Percentiles rank a stretch among this genome's conserved stretches.
phyloP scores from a whole-genome alignment of 495 filamentous ascomycete species.

The Aspergillus haitiensis region DNA sequence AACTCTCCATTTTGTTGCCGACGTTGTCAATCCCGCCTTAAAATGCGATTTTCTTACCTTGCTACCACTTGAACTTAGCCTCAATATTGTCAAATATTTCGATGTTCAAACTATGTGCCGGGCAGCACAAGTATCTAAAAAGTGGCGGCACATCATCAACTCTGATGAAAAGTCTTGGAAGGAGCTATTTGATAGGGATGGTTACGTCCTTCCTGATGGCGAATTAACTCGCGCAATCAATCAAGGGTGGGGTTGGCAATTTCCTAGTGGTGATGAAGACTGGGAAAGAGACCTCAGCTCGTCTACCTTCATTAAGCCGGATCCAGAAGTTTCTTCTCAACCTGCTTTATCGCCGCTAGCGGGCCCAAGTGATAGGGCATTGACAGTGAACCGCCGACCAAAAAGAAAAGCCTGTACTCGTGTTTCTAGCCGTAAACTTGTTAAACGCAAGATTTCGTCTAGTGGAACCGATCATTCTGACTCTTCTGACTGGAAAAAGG shows the following conservation, averaged over 20 bases:
- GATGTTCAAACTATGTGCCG: conserved; percentile 85
- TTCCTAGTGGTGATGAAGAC: conserved; percentile 70
- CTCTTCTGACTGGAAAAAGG: conserved; percentile 44
- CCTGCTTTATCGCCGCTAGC: conserved; percentile 25
- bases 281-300: conserved; percentile 77
- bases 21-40: conserved; percentile 92
- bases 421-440: conserved; percentile 49
- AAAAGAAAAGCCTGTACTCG: conserved; percentile 57
- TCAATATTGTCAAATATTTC: conserved; percentile 84
- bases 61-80: conserved; percentile 81
- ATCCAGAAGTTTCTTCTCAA: conserved; percentile 46
- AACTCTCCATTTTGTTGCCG: conserved; percentile 86
- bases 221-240: conserved; percentile 83
- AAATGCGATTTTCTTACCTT: conserved; percentile 88
- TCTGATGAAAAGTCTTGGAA: conserved; percentile 96
- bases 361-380: conserved; percentile 31
- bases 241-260: conserved; percentile 99
- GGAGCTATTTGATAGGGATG: conserved; percentile 82
- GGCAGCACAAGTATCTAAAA: conserved; percentile 90
- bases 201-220: conserved; percentile 72
- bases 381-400: conserved; percentile 38
- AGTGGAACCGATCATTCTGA: conserved; percentile 40
- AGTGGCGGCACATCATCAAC: conserved; percentile 87
- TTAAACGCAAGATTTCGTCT: conserved; percentile 56
- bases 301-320: conserved; percentile 42